These are phyloP conservation scores for Maudiozyma pseudohumilis DNA, from an alignment of 805 yeast genomes.

Conservation along the genomic window DNA sequence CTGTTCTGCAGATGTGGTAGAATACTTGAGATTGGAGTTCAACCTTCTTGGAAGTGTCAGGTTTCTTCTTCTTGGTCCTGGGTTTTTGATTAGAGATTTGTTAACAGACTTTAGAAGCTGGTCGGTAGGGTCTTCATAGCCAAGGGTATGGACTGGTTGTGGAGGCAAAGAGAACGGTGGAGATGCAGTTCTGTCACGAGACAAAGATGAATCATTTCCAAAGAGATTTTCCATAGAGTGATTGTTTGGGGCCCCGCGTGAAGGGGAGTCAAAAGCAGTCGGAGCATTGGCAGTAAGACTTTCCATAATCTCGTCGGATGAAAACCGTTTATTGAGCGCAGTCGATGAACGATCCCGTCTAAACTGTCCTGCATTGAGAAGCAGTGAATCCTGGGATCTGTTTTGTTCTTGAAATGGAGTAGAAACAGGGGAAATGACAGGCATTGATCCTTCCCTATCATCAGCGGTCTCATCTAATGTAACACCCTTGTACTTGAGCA, in stretches of 20 bases:
- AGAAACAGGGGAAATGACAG: conserved; percentile 1
- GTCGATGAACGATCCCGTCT: conserved; percentile 5
- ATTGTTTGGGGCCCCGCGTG: conserved; percentile 6
- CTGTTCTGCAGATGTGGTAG: conserved; percentile 6
- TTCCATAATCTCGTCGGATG: conserved; percentile 26
- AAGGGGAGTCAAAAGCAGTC: conserved; percentile 8
- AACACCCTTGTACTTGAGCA: not conserved
- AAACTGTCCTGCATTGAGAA: conserved; percentile 3
- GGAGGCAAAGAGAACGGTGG: conserved; percentile 3
- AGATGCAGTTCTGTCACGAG: conserved; percentile 2
- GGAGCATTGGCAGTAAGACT: conserved; percentile 28
- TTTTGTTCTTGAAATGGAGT: conserved; percentile 1
- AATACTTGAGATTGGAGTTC: conserved; percentile 1
- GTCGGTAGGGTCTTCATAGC: conserved; percentile 17
- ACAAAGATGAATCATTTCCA: conserved; percentile 3
- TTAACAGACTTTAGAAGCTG: conserved; percentile 22
- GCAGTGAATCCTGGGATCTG: conserved; percentile 6
- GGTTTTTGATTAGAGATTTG: conserved; percentile 17
- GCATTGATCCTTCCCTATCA: not conserved
- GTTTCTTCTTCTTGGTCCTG: conserved; percentile 10
- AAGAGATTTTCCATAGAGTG: conserved; percentile 47
- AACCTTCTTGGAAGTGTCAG: not conserved
- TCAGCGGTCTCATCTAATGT: not conserved
- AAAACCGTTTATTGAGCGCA: conserved; percentile 11
- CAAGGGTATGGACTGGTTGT: not conserved